Base-by-base conservation (phyloP, 1,284 basidiomycete genomes). In the Inonotus hispidus region DNA sequence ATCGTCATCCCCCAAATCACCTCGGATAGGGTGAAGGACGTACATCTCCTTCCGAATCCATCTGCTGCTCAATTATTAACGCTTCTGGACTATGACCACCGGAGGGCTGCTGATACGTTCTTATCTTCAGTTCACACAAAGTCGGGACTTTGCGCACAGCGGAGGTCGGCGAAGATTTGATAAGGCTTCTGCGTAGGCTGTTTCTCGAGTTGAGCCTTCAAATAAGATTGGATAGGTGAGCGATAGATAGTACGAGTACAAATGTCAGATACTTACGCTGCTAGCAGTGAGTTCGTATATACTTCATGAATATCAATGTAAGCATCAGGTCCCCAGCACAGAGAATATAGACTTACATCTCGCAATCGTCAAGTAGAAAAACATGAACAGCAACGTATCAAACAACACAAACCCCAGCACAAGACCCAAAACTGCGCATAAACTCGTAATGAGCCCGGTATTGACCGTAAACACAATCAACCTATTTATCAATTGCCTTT, bases 381-480 rank as follows among this genome's bases (percentile, higher is more conserved):
- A 45, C 29, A 63, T 63, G 29, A 59, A 63, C 13, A 63, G 38
- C 32, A 63, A 53, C 35, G 62, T 63, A 21, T 46, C 35, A 0
- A 52, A 43, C 21, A 56, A 41, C 16, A 63, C 58, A n/a, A 50
- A 52, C 3, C 60, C 55, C 29, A 54, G 54, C 16, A 64, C 41
- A 5, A 64, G 62, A 19, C 50, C 45, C 25, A 57, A 13, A 38
- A 63, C 43, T 35, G 62, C 58, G 47, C 62, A 63, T 27, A 63
- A 11, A 16, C 58, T 56, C 29, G 64, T 65, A 7, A 63, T 38
- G 14, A 63, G 49, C 10, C 64, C 64, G 7, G 62, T 65, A 55
- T 65, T 60, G 19, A 65, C 38, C 25, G 49, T 63, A 52, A 63
- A 63, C 21, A 53, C 14, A 25, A 65, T 65, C 0, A 65, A 52